Conservation (phyloP, 257 asterid genomes). For the Solanum habrochaites region DNA sequence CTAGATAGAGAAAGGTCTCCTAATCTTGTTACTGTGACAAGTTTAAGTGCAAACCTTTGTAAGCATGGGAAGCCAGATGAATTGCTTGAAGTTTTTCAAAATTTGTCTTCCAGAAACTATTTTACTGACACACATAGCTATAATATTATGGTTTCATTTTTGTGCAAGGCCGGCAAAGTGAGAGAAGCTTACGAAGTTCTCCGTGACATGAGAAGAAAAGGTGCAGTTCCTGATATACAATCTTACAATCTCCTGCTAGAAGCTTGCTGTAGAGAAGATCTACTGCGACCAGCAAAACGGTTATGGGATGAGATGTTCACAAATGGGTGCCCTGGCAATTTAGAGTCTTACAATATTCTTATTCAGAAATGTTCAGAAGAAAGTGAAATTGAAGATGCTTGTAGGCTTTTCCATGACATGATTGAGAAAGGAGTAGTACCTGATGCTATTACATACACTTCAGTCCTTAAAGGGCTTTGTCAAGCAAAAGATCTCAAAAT, state of each 20-base stretch:
- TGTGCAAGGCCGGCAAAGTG: conserved; percentile 58
- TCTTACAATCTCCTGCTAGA: conserved; percentile 69
- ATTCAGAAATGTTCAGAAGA: conserved; percentile 39
- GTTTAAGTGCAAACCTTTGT: conserved; percentile 56
- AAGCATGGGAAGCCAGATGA: conserved; percentile 45
- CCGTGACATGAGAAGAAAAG: conserved; percentile 78
- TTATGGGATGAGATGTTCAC: conserved; percentile 96
- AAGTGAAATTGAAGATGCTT: conserved; percentile 64
- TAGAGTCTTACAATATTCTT: conserved; percentile 46
- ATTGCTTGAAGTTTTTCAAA: conserved; percentile 43
- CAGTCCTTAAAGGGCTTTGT: conserved; percentile 61
- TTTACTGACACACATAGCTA: conserved; percentile 43
- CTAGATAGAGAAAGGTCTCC: conserved; percentile 43
- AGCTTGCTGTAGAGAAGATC: conserved; percentile 77
- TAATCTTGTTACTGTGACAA: conserved; percentile 40
- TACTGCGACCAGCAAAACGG: conserved; percentile 75
- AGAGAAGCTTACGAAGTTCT: conserved; percentile 61
- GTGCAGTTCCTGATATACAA: conserved; percentile 41
- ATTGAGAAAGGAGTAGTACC: conserved; percentile 49
- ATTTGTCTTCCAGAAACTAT: conserved; percentile 38
- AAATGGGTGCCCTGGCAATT: conserved; percentile 59
- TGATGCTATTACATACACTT: conserved; percentile 29
- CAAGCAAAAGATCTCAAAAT: conserved; percentile 30
- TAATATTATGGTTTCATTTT: conserved; percentile 54
- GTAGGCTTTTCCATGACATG: conserved; percentile 61